These are phyloP conservation scores for Pyricularia pennisetigena DNA, from an alignment of 2,329 filamentous ascomycete species.

Conservation along the genomic window DNA sequence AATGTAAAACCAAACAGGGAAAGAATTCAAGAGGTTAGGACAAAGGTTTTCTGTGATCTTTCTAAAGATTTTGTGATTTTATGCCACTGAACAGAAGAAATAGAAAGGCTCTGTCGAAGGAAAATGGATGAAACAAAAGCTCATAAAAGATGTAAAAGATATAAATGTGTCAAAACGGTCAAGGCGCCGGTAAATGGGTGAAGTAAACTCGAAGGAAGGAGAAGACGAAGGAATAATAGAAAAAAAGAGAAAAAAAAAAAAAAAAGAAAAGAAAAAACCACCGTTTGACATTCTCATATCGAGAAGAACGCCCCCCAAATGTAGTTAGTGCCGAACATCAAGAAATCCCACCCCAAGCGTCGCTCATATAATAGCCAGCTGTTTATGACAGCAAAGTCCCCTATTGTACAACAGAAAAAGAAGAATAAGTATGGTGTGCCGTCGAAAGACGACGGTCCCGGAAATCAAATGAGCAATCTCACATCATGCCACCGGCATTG, in stretches of 20 bases:
- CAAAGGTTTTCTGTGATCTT: background rate
- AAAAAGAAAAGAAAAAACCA: slow-evolving; percentile 1
- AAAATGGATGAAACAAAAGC: background rate
- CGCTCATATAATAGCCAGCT: background rate
- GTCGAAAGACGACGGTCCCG: background rate
- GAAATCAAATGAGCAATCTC: background rate
- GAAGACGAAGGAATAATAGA: background rate
- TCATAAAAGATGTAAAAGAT: slow-evolving; percentile 5
- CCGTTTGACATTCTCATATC: background rate
- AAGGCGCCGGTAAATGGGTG: slow-evolving; percentile 3
- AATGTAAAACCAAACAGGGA: background rate
- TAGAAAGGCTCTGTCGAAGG: background rate
- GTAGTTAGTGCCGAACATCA: slow-evolving; percentile 3
- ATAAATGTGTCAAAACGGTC: slow-evolving; percentile 6
- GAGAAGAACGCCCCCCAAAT: slow-evolving; percentile 2
- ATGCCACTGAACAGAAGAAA: background rate
- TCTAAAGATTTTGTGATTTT: background rate
- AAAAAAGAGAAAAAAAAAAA: background rate
- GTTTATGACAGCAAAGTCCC: background rate
- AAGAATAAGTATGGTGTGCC: background rate
- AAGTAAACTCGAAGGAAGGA: background rate
- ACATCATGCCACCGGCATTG: slow-evolving; percentile 33
- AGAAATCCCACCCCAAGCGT: slow-evolving; percentile 3
- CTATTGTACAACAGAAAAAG: slow-evolving; percentile 1
- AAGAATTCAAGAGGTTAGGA: background rate